Evolutionary conservation across 2,329 filamentous ascomycete genomes (phyloP), one percentile per base, ranked within the genome.

Genomic region (Aureobasidium sp.): DNA sequence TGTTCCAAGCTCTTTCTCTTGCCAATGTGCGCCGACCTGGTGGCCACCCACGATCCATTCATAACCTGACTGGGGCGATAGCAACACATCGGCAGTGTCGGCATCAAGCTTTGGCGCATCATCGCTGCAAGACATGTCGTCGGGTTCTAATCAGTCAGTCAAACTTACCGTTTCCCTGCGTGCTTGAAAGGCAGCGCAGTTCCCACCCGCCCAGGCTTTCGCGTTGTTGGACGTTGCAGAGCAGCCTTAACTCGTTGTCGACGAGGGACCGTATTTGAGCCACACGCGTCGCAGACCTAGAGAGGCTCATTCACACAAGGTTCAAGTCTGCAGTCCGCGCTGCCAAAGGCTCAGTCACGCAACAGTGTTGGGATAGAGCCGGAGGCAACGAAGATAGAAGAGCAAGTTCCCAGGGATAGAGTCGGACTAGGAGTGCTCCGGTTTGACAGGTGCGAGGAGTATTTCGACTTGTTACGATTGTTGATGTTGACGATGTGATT

Each of bases 201-300:
- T 39, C 58, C 58, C 58, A 47, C 58, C 58, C 58, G 17, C 58
- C 58, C 58, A 61, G 58, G 58, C 58, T 61, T 61, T 51, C 17
- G 31, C 53, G 44, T 48, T 49, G 29, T 39, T 29, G 39, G 12
- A 8, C 4, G 6, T 20, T 49, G 31, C 34, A 29, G 58, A 61
- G 56, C 44, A 59, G 56, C 56, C 56, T 59, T 59, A 44, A 49
- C 56, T 59, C 56, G 31, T 20, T 31, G 15, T 15, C 29, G 41
- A 15, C 8, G 15, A 36, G 9, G 39, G 31, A 17, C n/a, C 22
- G 34, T 17, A 52, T 37, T 12, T 8, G n/a, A 15, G 41, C 39
- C 53, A n/a, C 39, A 17, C 25, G 12, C n/a, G 15, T 29, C 8
- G n/a, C 27, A 37, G 11, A 55, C 7, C 41, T 12, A 57, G 53